Base-by-base conservation (phyloP, 2,329 filamentous ascomycete genomes). In the Penicillium sp. region DNA sequence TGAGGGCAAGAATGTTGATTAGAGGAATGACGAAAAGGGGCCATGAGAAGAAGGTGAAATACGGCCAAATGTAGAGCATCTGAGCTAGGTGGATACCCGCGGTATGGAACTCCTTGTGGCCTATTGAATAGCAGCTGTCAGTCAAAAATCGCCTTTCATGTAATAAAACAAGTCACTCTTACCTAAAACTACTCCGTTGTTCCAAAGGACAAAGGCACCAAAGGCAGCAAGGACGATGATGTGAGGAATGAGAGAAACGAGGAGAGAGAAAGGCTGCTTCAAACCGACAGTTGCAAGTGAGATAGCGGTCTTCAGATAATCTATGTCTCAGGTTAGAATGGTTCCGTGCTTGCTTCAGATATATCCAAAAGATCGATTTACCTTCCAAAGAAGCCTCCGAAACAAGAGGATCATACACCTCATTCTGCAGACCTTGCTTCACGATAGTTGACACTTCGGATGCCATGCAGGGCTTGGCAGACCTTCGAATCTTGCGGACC, bases 31-130 rank as follows among this genome's bases (percentile, higher is more conserved):
- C 60, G 4, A 93, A 75, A 0, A 97, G 78, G 0, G 94, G 93
- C 46, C 86, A 84, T 0, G 92, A 96, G 77, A 97, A 97, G 76
- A 97, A 96, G 35, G 84, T 77, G 55, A 96, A 87, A 59, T 96
- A 89, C 0, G 92, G 88, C 89, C 91, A 96, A 62, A 97, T 87
- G 69, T 99, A 99, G 17, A 97, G 86, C 84, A 99, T 89, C 74
- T 99, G 94, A 0, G 93, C 83, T 5, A 94, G 76, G 69, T 99
- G 93, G 12, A 97, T 77, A 1, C 91, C 94, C 0, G 92, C 91
- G 31, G 94, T 82, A 68, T 99, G 94, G 68, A 96, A 97, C 26
- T 90, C 88, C 75, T 97, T 97, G 75, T 99, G 94, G 36, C 92
- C 90, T 91, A 53, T 4, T 19, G 14, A 47, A 26, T 31, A 30